Base-by-base conservation (phyloP, 2,329 filamentous ascomycete genomes). In the Rasamsonia emersonii region DNA sequence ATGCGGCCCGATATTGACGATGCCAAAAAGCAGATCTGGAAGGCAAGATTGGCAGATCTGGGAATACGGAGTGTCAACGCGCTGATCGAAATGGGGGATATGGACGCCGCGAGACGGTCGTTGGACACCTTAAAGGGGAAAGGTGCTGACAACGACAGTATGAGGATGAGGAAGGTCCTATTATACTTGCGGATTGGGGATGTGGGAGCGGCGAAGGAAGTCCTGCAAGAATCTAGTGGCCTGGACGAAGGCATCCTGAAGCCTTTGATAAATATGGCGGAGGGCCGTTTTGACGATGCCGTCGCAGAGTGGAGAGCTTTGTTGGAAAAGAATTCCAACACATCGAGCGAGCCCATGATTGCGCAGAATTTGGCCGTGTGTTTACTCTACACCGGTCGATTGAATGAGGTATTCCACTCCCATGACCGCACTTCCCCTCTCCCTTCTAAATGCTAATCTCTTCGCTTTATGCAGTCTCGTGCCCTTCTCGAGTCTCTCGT, bases 321-420 rank as follows among this genome's bases (percentile, higher is more conserved):
- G 11, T 56, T 65, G 30, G 61, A 64, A 13, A 62, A 60, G 3
- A 57, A 73, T 24, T 53, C 53, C 5, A 58, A 46, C 16, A 49
- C 56, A 21, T 56, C 64, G 0, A 54, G 63, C 16, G 74, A 82
- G 36, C 78, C 83, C 44, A 80, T 93, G 69, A 67, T 86, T 4
- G 70, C 71, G 3, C 83, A 93, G 36, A 96, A 96, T 50, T 64
- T 82, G 27, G 86, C 86, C 0, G 84, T 95, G 2, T 88, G 81
- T 43, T 62, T 91, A 31, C 65, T 96, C 0, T 96, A 96, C 52
- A 75, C 78, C 0, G 86, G 88, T 3, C 70, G 70, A 34, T 77
- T 95, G 55, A 68, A 75, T 34, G 75, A 86, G 66, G 79, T 82
- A 59, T 54, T 30, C 14, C 20, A 24, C 9, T 17, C 23, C 17